Evolutionary conservation across 176 grass and related monocot species (phyloP).

Genomic region (Avena eriantha): DNA sequence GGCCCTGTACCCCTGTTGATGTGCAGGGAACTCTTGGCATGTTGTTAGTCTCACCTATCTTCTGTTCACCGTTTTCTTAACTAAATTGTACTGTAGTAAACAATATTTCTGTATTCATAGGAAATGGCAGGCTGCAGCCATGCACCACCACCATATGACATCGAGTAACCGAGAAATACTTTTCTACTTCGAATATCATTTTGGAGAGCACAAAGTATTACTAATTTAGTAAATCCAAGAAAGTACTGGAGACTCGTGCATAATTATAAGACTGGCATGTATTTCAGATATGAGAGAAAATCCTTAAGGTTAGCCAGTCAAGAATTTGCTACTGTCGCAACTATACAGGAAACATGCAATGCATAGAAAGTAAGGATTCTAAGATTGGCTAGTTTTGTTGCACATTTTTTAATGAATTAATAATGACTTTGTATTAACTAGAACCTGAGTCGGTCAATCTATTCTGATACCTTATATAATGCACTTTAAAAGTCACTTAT

Average conservation of each 20-base stretch:
- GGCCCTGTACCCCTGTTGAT: background rate
- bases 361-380: background rate
- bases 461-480: constrained; percentile 15
- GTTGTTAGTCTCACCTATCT: constrained; percentile 12
- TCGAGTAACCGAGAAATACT: background rate
- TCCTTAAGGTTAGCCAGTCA: background rate
- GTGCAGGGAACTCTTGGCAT: background rate
- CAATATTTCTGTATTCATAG: constrained; percentile 18
- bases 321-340: background rate
- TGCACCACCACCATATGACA: background rate
- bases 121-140: background rate
- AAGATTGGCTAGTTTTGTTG: background rate
- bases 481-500: background rate
- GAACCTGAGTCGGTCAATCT: background rate
- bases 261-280: background rate
- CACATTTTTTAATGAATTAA: background rate
- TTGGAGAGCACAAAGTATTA: background rate
- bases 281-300: background rate
- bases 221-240: background rate
- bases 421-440: background rate
- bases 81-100: background rate
- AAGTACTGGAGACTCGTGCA: background rate
- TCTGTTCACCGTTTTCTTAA: background rate
- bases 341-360: background rate
- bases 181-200: background rate